Conservation (phyloP, 1,284 basidiomycete species). For the Pseudozyma sp. region DNA sequence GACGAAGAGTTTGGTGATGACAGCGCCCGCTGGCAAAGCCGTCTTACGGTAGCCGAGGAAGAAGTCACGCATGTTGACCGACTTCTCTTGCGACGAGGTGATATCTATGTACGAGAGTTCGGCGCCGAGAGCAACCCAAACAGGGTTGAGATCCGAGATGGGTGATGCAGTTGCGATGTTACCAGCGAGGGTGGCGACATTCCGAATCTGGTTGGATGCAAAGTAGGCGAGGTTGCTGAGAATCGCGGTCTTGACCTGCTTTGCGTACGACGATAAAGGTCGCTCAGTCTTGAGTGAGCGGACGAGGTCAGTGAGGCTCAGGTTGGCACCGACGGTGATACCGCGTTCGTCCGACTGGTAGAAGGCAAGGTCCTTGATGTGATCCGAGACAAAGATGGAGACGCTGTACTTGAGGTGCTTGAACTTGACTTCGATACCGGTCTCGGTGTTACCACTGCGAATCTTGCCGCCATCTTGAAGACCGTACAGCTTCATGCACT, state of each 20-base stretch:
- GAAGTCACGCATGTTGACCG: constrained; percentile 54
- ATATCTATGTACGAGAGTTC: constrained; percentile 52
- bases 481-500: constrained; percentile 47
- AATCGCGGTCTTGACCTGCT: constrained; percentile 54
- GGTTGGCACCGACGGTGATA: constrained; percentile 65
- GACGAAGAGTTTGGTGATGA: constrained; percentile 63
- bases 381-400: constrained; percentile 65
- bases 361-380: constrained; percentile 50
- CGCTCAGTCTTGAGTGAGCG: constrained; percentile 45
- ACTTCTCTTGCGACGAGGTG: constrained; percentile 48
- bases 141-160: constrained; percentile 70
- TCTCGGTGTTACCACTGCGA: constrained; percentile 62
- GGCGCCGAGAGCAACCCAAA: constrained; percentile 68
- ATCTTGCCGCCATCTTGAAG: constrained; percentile 51
- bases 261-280: constrained; percentile 22
- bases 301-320: constrained; percentile 56
- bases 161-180: constrained; percentile 70
- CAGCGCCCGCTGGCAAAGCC: constrained; percentile 59
- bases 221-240: constrained; percentile 65
- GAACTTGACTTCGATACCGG: constrained; percentile 64
- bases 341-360: constrained; percentile 42
- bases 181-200: constrained; percentile 68
- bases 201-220: constrained; percentile 68
- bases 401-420: constrained; percentile 59
- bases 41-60: constrained; percentile 70